Evolutionary conservation across 23 red algal species (phyloP), one percentile per base, ranked within the genome.

Genomic region (Gracilaria gracilis): DNA sequence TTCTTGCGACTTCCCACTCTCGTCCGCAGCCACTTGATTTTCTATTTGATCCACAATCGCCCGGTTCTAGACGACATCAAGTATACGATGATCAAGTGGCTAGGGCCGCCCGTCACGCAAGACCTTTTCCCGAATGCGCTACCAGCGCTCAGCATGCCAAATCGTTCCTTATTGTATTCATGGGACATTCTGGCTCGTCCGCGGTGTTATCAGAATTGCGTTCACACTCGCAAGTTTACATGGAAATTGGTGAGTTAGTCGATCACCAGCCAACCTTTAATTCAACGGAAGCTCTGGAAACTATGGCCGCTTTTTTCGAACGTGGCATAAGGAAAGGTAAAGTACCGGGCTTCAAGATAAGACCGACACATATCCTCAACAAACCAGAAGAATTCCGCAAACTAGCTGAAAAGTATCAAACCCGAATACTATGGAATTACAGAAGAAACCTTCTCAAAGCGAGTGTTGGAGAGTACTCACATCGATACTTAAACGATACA

Each of bases 81-180:
- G 17, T 77, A 4, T 77, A 49, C 34, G 72, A 77, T 51, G 72
- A 77, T 31, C 72, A 77, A 50, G 23, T 77, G 24, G 72, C 72
- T 13, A 46, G 72, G 7, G 71, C 71, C 46, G 84, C 67, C 49
- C 84, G 84, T 25, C 87, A 67, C 9, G 61, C 67, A 37, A 53
- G 87, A 19, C 54, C 51, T 47, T 49, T 90, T 38, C 87, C 87
- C 8, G n/a, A 62, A 47, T 90, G 87, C 50, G 32, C 87, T 34
- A n/a, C n/a, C 14, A 36, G 16, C 27, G 8, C 23, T 24, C 19
- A 37, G n/a, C 92, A 57, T 44, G 92, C 92, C 4, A 80, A 77
- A 55, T 67, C 83, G 25, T 94, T 86, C 38, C 83, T 94, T 19
- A 94, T 94, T 23, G 83, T 88, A 15, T 94, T 94, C 40, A 88